Percentiles rank a stretch among this genome's conserved stretches.
Evolutionary conservation across 2,329 filamentous ascomycete genomes (phyloP).

Genomic region (Fusarium papillatum): DNA sequence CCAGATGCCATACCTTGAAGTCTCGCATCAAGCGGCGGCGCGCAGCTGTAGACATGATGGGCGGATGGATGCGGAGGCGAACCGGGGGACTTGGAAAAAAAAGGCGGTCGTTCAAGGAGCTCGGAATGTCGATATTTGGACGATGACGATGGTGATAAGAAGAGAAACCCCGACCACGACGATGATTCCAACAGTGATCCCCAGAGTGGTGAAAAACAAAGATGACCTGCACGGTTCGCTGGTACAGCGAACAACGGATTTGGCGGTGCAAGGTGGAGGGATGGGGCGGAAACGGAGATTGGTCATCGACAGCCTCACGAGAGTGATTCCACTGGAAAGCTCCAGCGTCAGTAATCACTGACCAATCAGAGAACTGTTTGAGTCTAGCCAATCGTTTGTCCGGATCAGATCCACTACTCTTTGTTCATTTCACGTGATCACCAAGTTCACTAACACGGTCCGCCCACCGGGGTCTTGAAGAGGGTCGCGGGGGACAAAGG

Average conservation of each 20-base stretch:
- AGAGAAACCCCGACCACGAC: background rate
- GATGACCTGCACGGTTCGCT: constrained; percentile 23
- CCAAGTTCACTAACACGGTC: background rate
- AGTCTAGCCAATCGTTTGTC: constrained; percentile 23
- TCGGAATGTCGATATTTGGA: background rate
- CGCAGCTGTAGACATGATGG: constrained; percentile 86
- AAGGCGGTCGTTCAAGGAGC: constrained; percentile 9
- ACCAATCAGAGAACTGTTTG: constrained; percentile 39
- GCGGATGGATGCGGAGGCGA: constrained; percentile 21
- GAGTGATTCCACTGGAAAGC: constrained; percentile 27
- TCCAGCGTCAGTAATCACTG: constrained; percentile 25
- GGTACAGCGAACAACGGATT: constrained; percentile 19
- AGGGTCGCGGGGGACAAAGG: constrained; percentile 34
- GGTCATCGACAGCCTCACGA: constrained; percentile 38
- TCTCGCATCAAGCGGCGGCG: constrained; percentile 98
- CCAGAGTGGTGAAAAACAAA: constrained; percentile 9
- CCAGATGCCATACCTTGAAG: constrained; percentile 82
- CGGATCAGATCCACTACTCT: background rate
- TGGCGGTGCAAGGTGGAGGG: constrained; percentile 30
- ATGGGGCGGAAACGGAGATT: constrained; percentile 40
- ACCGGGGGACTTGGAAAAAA: background rate
- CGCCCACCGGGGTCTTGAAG: constrained; percentile 21
- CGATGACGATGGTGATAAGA: constrained; percentile 1
- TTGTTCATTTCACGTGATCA: constrained; percentile 25
- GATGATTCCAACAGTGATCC: background rate